These are phyloP conservation scores for Poa pratensis DNA, from an alignment of 176 grass and related monocot species.

Conservation along the genomic window DNA sequence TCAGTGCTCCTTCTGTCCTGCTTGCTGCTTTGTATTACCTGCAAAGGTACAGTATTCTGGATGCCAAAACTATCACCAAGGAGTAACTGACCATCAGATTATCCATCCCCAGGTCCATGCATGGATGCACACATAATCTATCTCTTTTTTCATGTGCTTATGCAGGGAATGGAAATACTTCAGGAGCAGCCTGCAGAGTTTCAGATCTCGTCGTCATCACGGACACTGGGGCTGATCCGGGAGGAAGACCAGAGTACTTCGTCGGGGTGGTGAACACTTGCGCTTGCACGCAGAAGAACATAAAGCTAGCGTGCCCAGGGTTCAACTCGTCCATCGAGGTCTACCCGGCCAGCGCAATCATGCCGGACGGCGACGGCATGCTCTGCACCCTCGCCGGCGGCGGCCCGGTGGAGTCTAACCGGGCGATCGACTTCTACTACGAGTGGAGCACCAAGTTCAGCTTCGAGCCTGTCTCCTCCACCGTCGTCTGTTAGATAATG, in stretches of 20 bases:
- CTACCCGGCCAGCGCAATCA: neutral
- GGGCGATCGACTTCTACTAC: conserved; percentile 19
- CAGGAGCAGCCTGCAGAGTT: neutral
- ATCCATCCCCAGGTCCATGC: neutral
- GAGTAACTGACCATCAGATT: neutral
- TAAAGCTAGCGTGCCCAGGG: conserved; percentile 29
- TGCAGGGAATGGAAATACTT: neutral
- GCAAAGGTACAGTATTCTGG: neutral
- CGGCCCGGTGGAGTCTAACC: neutral
- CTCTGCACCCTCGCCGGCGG: conserved; percentile 1
- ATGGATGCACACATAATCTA: neutral
- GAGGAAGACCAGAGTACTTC: neutral
- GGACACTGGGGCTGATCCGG: neutral
- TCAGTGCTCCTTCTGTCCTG: neutral
- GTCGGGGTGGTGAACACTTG: conserved; percentile 39
- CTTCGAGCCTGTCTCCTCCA: conserved; percentile 27
- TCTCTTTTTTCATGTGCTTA: neutral
- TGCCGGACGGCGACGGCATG: neutral
- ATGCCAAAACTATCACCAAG: neutral
- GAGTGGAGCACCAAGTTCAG: neutral
- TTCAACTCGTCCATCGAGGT: neutral
- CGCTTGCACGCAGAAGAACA: conserved; percentile 29
- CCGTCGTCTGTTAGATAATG: conserved; percentile 11
- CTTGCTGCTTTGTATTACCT: neutral
- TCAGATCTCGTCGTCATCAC: neutral